A percentile compares a stretch with the other conserved stretches of the same genome.
phyloP scores from a whole-genome alignment of 306 rosid species.

The Inga leiocalycina region DNA sequence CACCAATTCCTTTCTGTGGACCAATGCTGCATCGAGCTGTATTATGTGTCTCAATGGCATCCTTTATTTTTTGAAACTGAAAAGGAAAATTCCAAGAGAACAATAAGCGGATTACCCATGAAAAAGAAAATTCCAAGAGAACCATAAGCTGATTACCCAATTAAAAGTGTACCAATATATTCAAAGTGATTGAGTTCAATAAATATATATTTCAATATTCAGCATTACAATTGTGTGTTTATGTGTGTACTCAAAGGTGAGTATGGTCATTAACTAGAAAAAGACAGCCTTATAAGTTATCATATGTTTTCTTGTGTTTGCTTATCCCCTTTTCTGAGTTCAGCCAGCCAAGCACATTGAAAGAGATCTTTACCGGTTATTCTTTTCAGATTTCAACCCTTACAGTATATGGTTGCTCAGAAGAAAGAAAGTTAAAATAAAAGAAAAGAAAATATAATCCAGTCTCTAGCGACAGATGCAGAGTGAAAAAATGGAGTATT shows the following conservation, averaged over 20 bases:
- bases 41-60: slow-evolving; percentile 81
- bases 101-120: slow-evolving; percentile 27
- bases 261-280: background rate
- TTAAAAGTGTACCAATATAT: background rate
- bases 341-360: slow-evolving; percentile 5
- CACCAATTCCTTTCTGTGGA: slow-evolving; percentile 76
- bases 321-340: background rate
- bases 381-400: background rate
- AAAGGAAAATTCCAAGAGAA: slow-evolving; percentile 45
- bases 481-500: background rate
- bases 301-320: background rate
- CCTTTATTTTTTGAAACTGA: slow-evolving; percentile 98
- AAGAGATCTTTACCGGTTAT: background rate
- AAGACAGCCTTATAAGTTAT: background rate
- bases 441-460: background rate
- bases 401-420: background rate
- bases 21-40: slow-evolving; percentile 99
- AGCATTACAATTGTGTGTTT: background rate
- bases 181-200: background rate
- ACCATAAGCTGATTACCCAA: slow-evolving; percentile 22
- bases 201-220: slow-evolving; percentile 10
- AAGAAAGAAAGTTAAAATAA: background rate
- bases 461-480: slow-evolving; percentile 9
- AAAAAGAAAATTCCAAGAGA: slow-evolving; percentile 48
- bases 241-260: background rate